phyloP scores from a whole-genome alignment of 1,284 basidiomycete genomes.

The Boletus sp. region DNA sequence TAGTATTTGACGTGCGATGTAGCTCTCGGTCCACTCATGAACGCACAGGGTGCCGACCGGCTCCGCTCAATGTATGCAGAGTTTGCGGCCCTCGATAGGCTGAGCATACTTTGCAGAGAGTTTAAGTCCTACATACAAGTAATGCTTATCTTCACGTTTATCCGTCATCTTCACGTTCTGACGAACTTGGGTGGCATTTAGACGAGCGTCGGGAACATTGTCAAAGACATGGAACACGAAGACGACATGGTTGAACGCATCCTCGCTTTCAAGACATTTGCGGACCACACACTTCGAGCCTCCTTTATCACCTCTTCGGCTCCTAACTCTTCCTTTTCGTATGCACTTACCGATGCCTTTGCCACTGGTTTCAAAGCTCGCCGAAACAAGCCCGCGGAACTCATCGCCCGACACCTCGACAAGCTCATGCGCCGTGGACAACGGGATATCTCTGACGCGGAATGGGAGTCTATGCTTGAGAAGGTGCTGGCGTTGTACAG shows the following conservation, averaged over 20 bases:
- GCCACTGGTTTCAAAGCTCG: conserved; percentile 77
- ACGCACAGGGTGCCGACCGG: conserved; percentile 43
- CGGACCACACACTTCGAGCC: conserved; percentile 33
- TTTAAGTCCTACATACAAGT: conserved; percentile 61
- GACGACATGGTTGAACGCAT: conserved; percentile 79
- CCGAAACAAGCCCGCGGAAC: conserved; percentile 87
- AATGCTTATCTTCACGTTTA: conserved; percentile 14
- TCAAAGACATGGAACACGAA: conserved; percentile 54
- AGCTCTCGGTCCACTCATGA: conserved; percentile 62
- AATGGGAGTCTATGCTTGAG: conserved; percentile 70
- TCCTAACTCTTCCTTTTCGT: conserved; percentile 51
- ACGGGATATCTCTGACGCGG: conserved; percentile 63
- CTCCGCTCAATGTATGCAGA: conserved; percentile 62
- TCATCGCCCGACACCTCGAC: conserved; percentile 92
- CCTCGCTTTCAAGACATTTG: conserved; percentile 65
- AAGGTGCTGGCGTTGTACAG: conserved; percentile 81
- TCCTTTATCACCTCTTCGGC: conserved; percentile 34
- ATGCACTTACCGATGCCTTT: conserved; percentile 74
- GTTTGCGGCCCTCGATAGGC: conserved; percentile 57
- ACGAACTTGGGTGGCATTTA: conserved; percentile 25
- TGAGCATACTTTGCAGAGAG: conserved; percentile 54
- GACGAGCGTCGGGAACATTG: conserved; percentile 53
- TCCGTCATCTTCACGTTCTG: not conserved
- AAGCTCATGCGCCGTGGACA: conserved; percentile 83
- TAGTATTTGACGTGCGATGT: conserved; percentile 4